These are phyloP conservation scores for Nothopassalora personata DNA, from an alignment of 2,329 filamentous ascomycete species.

Conservation along the genomic window DNA sequence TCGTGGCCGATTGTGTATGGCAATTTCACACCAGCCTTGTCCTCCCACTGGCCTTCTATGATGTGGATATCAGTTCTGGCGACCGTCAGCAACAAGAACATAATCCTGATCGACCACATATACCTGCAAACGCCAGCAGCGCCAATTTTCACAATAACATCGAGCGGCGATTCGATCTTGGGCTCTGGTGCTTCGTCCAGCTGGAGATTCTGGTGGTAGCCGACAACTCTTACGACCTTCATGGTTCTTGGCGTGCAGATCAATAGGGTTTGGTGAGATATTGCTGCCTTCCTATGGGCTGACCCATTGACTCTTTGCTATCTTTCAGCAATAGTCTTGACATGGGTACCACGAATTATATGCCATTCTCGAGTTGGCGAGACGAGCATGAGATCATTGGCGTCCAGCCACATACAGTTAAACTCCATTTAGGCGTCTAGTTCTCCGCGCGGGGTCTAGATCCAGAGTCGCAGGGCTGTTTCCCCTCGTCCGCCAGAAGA, in stretches of 20 bases:
- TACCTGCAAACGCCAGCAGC: conserved; percentile 26
- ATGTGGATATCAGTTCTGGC: conserved; percentile 26
- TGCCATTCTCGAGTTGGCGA: neutral
- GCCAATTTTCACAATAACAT: conserved; percentile 27
- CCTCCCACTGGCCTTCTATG: conserved; percentile 24
- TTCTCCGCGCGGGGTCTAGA: neutral
- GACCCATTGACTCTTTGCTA: too few relatives aligned
- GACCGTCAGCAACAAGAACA: neutral
- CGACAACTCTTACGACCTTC: conserved; percentile 23
- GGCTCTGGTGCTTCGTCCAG: conserved; percentile 22
- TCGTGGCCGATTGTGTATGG: conserved; percentile 27
- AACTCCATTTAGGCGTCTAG: neutral
- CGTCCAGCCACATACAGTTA: neutral
- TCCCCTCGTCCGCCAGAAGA: neutral
- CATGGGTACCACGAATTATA: neutral
- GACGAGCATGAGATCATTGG: neutral
- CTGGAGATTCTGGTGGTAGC: conserved; percentile 23
- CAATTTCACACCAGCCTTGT: conserved; percentile 22
- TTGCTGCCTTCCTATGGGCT: too few relatives aligned
- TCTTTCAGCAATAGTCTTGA: too few relatives aligned
- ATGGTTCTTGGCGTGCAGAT: conserved; percentile 4
- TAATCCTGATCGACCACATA: neutral
- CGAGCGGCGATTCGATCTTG: conserved; percentile 19
- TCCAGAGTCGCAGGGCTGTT: neutral
- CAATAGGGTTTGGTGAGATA: too few relatives aligned